phyloP scores from a whole-genome alignment of 495 filamentous ascomycete genomes.

The Letharia columbiana region DNA sequence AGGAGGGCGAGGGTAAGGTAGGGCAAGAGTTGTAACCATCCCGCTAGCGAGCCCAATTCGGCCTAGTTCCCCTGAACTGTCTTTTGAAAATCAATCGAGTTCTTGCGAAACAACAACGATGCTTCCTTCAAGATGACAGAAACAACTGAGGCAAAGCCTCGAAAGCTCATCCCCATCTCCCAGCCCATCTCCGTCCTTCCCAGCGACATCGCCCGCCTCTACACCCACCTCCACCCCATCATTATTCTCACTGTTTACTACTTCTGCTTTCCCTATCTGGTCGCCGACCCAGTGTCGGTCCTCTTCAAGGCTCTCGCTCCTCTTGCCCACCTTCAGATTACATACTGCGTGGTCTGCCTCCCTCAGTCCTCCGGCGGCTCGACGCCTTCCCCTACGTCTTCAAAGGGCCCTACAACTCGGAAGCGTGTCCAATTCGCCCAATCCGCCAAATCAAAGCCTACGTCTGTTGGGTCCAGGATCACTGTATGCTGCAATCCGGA shows the following conservation, averaged over 20 bases:
- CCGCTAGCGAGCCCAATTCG: not conserved
- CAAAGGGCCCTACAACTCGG: conserved; percentile 16
- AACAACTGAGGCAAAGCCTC: conserved; percentile 13
- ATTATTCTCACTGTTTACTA: conserved; percentile 54
- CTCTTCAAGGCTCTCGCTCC: conserved; percentile 54
- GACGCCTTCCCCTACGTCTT: conserved; percentile 27
- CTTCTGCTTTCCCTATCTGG: conserved; percentile 55
- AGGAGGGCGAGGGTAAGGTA: no score
- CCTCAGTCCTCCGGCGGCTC: conserved; percentile 44
- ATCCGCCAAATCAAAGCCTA: conserved; percentile 21
- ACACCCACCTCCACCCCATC: conserved; percentile 55
- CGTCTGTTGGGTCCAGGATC: conserved; percentile 17
- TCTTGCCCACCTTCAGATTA: conserved; percentile 55
- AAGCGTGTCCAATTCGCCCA: conserved; percentile 27
- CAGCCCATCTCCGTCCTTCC: conserved; percentile 40
- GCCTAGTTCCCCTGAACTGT: conserved; percentile 2
- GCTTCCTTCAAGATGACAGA: conserved; percentile 18
- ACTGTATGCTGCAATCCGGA: conserved; percentile 1
- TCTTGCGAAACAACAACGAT: conserved; percentile 13
- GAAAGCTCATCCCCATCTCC: conserved; percentile 20
- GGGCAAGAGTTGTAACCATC: no score
- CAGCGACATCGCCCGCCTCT: conserved; percentile 39
- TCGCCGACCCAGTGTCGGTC: conserved; percentile 59
- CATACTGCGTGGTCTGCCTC: conserved; percentile 64
- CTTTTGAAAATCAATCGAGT: not conserved